Evolutionary conservation across 192 early-diverging fungal genomes (phyloP).

Genomic region (Podila minutissima): DNA sequence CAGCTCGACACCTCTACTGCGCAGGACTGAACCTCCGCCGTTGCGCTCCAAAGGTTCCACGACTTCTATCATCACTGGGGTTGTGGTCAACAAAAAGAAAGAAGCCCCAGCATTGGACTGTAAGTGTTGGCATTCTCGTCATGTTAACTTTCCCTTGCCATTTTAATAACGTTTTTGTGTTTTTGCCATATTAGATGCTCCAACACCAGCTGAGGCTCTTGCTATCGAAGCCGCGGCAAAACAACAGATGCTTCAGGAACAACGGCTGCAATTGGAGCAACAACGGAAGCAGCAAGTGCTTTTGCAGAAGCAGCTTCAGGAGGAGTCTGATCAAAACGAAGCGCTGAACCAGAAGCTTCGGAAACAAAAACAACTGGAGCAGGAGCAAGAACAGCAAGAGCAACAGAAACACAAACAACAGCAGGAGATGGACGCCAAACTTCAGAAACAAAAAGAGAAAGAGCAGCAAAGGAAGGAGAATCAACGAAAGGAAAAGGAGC

Average conservation of each 20-base stretch:
- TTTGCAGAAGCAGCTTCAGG: constrained; percentile 19
- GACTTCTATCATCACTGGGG: constrained; percentile 41
- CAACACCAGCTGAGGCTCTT: constrained; percentile 45
- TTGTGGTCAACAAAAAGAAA: constrained; percentile 43
- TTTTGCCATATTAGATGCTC: constrained; percentile 9
- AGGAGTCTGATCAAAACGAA: constrained; percentile 17
- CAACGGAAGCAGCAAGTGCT: constrained; percentile 22
- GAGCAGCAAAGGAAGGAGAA: constrained; percentile 17
- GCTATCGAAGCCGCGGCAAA: constrained; percentile 47
- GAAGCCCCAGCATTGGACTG: constrained; percentile 27
- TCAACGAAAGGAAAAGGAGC: constrained; percentile 7
- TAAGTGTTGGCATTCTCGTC: constrained; percentile 1
- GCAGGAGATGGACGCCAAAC: constrained; percentile 24
- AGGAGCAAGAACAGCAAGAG: constrained; percentile 28
- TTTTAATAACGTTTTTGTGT: not conserved
- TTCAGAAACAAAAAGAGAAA: constrained; percentile 5
- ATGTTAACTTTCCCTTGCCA: not conserved
- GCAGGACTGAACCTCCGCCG: constrained; percentile 46
- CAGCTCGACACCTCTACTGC: constrained; percentile 22
- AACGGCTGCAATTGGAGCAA: constrained; percentile 27
- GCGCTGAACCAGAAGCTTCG: constrained; percentile 16
- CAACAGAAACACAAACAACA: constrained; percentile 15
- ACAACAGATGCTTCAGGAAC: constrained; percentile 45
- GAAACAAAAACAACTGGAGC: constrained; percentile 24
- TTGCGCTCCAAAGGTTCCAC: constrained; percentile 43